Percentiles rank a stretch among this genome's conserved stretches.
Evolutionary conservation across 2,329 filamentous ascomycete species (phyloP).

Genomic region (Colletotrichum orchidophilum): DNA sequence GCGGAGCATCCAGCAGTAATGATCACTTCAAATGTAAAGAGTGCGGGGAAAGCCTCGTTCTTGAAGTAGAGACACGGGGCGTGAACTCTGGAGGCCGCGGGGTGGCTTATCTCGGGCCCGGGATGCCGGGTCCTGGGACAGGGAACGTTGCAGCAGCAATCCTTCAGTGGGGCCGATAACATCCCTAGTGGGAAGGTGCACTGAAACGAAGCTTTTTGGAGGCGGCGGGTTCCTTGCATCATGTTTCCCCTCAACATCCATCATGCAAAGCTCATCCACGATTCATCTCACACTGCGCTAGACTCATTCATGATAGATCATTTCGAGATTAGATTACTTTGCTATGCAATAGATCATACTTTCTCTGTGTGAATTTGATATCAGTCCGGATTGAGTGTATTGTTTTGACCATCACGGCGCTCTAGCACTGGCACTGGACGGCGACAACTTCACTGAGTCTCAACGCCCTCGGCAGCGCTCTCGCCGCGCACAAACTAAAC

Average conservation of each 20-base stretch:
- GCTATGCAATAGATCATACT: neutral
- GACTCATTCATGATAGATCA: neutral
- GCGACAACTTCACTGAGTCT: constrained; percentile 9
- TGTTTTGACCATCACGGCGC: neutral
- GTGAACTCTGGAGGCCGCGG: neutral
- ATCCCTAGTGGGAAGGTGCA: neutral
- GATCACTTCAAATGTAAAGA: neutral
- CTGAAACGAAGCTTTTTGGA: constrained; percentile 4
- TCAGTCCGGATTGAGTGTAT: neutral
- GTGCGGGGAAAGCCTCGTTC: constrained; percentile 10
- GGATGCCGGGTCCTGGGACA: constrained; percentile 7
- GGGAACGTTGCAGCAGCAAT: neutral
- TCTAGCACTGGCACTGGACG: constrained; percentile 4
- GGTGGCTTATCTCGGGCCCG: constrained; percentile 27
- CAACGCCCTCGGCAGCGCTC: constrained; percentile 4
- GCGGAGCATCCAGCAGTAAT: neutral
- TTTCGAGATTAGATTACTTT: neutral
- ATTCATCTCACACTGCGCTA: neutral
- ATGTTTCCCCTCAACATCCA: no score
- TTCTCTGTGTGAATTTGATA: neutral
- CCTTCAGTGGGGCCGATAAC: constrained; percentile 17
- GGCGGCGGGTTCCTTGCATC: constrained; percentile 1
- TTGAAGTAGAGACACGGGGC: constrained; percentile 13
- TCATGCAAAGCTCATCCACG: neutral
- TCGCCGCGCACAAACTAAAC: constrained; percentile 8